These are phyloP conservation scores for Candolleomyces aberdarensis DNA, from an alignment of 768 basidiomycete genomes.

Conservation along the genomic window DNA sequence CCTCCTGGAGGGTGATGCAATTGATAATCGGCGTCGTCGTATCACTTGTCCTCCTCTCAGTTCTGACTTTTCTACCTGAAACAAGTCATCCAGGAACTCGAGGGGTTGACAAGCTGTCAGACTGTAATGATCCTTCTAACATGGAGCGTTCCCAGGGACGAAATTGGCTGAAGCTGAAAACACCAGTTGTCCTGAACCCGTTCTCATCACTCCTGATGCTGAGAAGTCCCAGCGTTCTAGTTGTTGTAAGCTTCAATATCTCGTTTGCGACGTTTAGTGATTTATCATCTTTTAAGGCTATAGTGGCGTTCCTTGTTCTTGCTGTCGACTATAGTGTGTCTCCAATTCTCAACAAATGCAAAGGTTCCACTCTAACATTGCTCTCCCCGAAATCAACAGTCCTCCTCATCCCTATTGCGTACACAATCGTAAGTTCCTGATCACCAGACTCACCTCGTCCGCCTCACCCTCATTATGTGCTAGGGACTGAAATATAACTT, in stretches of 20 bases:
- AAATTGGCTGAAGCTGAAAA: neutral
- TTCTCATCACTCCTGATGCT: constrained; percentile 48
- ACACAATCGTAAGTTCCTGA: constrained; percentile 52
- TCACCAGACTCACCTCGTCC: neutral
- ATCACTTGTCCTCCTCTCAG: constrained; percentile 33
- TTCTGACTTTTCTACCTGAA: constrained; percentile 56
- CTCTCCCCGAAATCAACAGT: constrained; percentile 27
- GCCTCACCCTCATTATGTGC: neutral
- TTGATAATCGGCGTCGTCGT: constrained; percentile 38
- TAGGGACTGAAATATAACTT: constrained; percentile 54
- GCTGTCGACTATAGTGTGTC: constrained; percentile 40
- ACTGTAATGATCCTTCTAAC: constrained; percentile 13
- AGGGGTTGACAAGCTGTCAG: constrained; percentile 46
- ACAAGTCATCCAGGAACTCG: constrained; percentile 60
- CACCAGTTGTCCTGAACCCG: constrained; percentile 56
- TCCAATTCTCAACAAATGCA: neutral
- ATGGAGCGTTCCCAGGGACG: neutral
- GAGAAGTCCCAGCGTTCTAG: constrained; percentile 56
- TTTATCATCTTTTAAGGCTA: constrained; percentile 16
- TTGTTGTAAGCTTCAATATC: constrained; percentile 40
- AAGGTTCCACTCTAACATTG: neutral
- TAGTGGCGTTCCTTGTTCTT: constrained; percentile 28
- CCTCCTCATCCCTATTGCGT: constrained; percentile 58
- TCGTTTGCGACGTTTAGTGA: neutral
- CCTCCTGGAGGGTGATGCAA: constrained; percentile 67